Base-by-base conservation (phyloP, 2,329 filamentous ascomycete genomes). In the Clarireedia homoeocarpa region DNA sequence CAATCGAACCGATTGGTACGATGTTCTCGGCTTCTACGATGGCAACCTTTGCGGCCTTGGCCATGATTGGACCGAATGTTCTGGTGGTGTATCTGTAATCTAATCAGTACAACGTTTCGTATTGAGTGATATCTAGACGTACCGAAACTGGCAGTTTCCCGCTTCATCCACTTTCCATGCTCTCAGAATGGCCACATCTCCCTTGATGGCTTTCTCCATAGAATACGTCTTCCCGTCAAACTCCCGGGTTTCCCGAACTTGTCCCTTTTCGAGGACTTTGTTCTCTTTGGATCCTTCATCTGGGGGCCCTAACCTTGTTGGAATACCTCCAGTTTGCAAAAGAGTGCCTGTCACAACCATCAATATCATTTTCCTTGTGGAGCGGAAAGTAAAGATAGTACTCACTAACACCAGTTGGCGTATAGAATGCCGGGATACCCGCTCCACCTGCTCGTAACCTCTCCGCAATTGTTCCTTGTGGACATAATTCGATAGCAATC, bases 11-110 rank as follows among this genome's bases (percentile, higher is more conserved):
- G 1, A 83, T 71, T 3, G 86, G 82, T 53, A 94, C 89, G 58
- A 94, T 90, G 61, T 91, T 79, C 67, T 94, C 89, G 1, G 89
- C 89, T 68, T 94, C 89, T 44, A 92, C 88, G 36, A 94, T 91
- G 34, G 88, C 85, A 44, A 88, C 67, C 46, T 79, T 81, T 1
- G 88, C 89, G 0, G 88, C 88, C 71, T 91, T 91, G 59, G 87
- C 89, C 86, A 90, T 89, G 61, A 88, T 79, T 2, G 82, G 80
- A 1, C 83, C 85, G 61, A 89, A 90, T 0, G 85, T 83, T 68
- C 88, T 88, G 34, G 86, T 89, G 0, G 87, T 86, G 70, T 86
- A 85, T 61, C 55, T 57, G 36, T 20, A 4, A 26, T 15, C 4
- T 53, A 5, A 34, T 44, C 42, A 38, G 5, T 23, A 17, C 17